Base-by-base conservation (phyloP, 192 early-diverging fungal species). In the Podila verticillata region DNA sequence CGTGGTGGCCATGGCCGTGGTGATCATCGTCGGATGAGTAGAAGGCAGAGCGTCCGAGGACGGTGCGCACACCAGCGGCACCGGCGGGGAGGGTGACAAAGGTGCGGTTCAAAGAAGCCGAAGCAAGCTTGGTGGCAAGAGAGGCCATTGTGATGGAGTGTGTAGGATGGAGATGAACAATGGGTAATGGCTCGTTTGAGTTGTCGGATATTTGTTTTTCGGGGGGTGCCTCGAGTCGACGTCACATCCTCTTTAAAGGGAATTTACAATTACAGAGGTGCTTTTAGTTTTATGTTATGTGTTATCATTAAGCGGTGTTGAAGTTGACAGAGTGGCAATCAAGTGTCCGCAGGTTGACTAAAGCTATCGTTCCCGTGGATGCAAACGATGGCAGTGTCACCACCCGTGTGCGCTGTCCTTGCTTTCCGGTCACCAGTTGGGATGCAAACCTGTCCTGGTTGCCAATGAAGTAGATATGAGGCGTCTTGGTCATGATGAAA, bases 381-480 rank as follows among this genome's bases (percentile, higher is more conserved):
- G 86, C 59, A 81, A 99, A 99, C 0, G 85, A 84, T 8, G 97
- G 97, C 0, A 99, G 84, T 34, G 92, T 83, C 1, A 98, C 83
- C 1, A 98, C 85, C 8, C 92, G 84, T 10, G 91, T 92, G 19
- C 64, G 60, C 66, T 91, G 88, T 13, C 88, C 87, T 26, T 88
- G 85, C 51, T 70, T 81, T 87, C 90, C 92, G 70, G 70, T 59
- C 2, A 90, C 68, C 19, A 91, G 31, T 8, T 70, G 75, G 4
- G 91, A 90, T 7, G 84, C 92, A 82, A 92, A 96, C 48, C 82
- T 67, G 24, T 86, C 85, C 72, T 99, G 97, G 74, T 96, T 97
- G 28, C 96, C 96, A 56, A 97, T 82, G 82, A 95, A 90, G 72
- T 95, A 97, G n/a, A 99, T 86, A 70, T 97, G 89, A 30, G 97